Percentiles rank a stretch among this genome's conserved stretches.
Conservation (phyloP, 1,284 basidiomycete species). For the Trametes versicolor region DNA sequence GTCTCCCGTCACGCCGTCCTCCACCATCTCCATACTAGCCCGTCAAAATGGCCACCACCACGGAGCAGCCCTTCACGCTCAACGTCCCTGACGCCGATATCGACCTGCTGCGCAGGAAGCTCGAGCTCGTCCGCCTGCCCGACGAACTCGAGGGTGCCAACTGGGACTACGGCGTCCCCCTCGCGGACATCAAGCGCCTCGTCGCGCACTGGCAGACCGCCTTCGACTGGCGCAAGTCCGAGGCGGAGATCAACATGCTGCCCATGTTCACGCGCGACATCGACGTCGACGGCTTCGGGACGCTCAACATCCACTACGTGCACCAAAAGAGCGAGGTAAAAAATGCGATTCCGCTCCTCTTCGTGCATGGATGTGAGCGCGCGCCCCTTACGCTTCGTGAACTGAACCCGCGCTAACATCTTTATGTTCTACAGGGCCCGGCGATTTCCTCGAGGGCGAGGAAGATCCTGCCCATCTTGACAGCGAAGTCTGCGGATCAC, state of each 20-base stretch:
- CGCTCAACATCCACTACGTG: slow-evolving; percentile 55
- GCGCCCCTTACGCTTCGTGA: neutral
- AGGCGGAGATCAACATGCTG: slow-evolving; percentile 51
- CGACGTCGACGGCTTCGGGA: slow-evolving; percentile 47
- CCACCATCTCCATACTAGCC: no score
- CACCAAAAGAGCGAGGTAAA: slow-evolving; percentile 48
- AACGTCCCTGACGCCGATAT: slow-evolving; percentile 31
- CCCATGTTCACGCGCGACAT: slow-evolving; percentile 57
- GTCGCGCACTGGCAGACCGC: slow-evolving; percentile 50
- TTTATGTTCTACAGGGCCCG: slow-evolving; percentile 57
- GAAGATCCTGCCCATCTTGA: slow-evolving; percentile 63
- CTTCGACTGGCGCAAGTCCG: slow-evolving; percentile 56
- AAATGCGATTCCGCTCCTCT: slow-evolving; percentile 56
- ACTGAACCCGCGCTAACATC: neutral
- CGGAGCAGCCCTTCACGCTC: slow-evolving; percentile 33
- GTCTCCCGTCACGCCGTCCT: no score
- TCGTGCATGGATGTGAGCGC: slow-evolving; percentile 57
- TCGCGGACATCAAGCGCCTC: slow-evolving; percentile 52
- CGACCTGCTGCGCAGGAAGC: slow-evolving; percentile 32
- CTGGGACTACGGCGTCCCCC: slow-evolving; percentile 52
- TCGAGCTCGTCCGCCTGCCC: slow-evolving; percentile 44
- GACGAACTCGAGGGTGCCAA: slow-evolving; percentile 52
- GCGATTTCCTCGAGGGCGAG: slow-evolving; percentile 63
- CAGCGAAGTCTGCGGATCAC: slow-evolving; percentile 49
- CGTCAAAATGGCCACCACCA: neutral